Evolutionary conservation across 108 stramenopile genomes (phyloP).

Genomic region (Cyclotella choctawhatcheeana): DNA sequence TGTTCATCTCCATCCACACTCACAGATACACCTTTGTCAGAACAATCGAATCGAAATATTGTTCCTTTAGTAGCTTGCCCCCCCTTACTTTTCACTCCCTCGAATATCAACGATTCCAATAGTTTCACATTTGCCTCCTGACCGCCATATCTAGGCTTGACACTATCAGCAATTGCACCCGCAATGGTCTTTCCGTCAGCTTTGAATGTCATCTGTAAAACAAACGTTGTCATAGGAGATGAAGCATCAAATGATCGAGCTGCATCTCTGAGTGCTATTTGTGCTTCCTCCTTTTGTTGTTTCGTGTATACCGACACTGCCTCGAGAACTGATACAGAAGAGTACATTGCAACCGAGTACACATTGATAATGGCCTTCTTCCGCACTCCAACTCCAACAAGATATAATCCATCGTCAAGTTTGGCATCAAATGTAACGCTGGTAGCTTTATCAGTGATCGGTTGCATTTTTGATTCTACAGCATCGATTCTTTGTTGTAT

Average conservation of each 20-base stretch:
- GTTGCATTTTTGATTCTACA: conserved; percentile 17
- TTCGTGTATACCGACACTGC: conserved; percentile 13
- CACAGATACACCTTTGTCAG: conserved; percentile 26
- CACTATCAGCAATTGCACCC: conserved; percentile 33
- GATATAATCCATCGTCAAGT: conserved; percentile 32
- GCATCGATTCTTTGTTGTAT: conserved; percentile 11
- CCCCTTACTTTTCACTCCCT: conserved; percentile 30
- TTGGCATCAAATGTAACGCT: conserved; percentile 26
- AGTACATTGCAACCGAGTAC: conserved; percentile 39
- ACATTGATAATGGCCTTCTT: conserved; percentile 42
- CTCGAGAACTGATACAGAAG: conserved; percentile 18
- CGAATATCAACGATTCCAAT: conserved; percentile 31
- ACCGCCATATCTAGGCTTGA: conserved; percentile 35
- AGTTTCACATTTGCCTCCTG: conserved; percentile 11
- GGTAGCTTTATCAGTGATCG: conserved; percentile 18
- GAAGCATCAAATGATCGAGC: conserved; percentile 24
- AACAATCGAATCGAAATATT: conserved; percentile 32
- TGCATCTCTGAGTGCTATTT: conserved; percentile 22
- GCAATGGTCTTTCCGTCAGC: conserved; percentile 39
- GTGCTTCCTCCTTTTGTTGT: conserved; percentile 33
- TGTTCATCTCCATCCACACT: conserved; percentile 33
- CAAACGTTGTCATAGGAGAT: conserved; percentile 29
- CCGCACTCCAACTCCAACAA: conserved; percentile 37
- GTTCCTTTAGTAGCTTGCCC: conserved; percentile 43
- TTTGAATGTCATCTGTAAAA: conserved; percentile 35